Base-by-base conservation (phyloP, 2,329 filamentous ascomycete genomes). In the Thielaviopsis ethacetica region DNA sequence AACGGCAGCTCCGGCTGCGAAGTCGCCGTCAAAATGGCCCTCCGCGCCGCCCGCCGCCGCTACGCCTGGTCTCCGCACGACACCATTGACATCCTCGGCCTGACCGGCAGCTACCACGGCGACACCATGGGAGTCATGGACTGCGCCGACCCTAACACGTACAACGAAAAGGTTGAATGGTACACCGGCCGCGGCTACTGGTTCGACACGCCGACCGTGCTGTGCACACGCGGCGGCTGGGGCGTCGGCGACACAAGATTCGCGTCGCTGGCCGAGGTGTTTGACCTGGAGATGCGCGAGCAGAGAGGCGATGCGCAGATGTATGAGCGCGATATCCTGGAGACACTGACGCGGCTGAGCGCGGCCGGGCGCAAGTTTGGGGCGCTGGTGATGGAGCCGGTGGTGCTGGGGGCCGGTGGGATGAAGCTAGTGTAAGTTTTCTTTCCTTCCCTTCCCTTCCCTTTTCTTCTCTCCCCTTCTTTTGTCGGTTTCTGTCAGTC, bases 101-200 rank as follows among this genome's bases (percentile, higher is more conserved):
- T 94, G 10, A 86, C 84, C 66, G 87, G 87, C 0, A 86, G 85
- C 63, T 94, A 94, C 65, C 89, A 94, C 65, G 89, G 88, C 1
- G 89, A 94, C 66, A 94, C 88, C 0, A 90, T 94, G 53, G 88
- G 88, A 0, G 87, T 86, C 0, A 93, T 94, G 89, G 88, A 93
- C 68, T 86, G 83, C 57, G 82, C 86, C 0, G 87, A 93, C 66
- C 88, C 88, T 0, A 84, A 80, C 38, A 79, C 80, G 0, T 94
- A 78, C 68, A 94, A 94, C 65, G 80, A 88, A 65, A 88, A 88
- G 67, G 85, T 91, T 0, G 88, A 93, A 66, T 94, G 88, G 88
- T 94, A 94, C 66, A 73, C 81, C 61, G 87, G 86, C 0, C 82
- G 82, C 54, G 88, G 89, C 0, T 78, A 82, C 66, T 94, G 89